phyloP scores from a whole-genome alignment of 257 asterid genomes.

The Pogostemon cablin region DNA sequence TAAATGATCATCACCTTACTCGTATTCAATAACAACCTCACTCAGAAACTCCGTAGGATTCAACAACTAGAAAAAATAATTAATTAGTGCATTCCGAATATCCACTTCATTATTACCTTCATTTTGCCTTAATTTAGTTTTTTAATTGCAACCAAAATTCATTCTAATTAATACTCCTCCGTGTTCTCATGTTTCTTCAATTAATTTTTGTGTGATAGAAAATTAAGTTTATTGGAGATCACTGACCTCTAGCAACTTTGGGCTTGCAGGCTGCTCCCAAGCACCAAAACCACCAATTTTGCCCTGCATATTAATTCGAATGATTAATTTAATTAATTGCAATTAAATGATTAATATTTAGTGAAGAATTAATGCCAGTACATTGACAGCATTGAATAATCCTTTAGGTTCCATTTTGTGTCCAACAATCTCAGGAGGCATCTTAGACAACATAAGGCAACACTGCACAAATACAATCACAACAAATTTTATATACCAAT shows the following conservation, averaged over 20 bases:
- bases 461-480: conserved; percentile 42
- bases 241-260: conserved; percentile 65
- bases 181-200: too few relatives aligned
- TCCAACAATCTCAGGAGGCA: conserved; percentile 82
- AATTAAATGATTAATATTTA: conserved; percentile 6
- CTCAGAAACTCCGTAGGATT: conserved; percentile 84
- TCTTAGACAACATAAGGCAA: conserved; percentile 72
- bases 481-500: not conserved
- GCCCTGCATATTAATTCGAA: conserved; percentile 47
- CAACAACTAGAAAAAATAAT: conserved; percentile 46
- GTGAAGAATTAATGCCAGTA: conserved; percentile 63
- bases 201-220: too few relatives aligned
- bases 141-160: too few relatives aligned
- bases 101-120: too few relatives aligned
- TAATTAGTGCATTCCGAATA: too few relatives aligned
- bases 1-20: conserved; percentile 47
- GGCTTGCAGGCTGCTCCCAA: conserved; percentile 91
- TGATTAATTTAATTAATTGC: not conserved
- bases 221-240: not conserved
- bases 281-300: conserved; percentile 86
- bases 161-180: too few relatives aligned
- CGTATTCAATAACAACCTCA: conserved; percentile 67
- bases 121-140: too few relatives aligned
- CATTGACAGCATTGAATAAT: conserved; percentile 72
- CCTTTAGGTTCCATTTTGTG: conserved; percentile 61